phyloP scores from a whole-genome alignment of 176 grass and related monocot species.

The Oryza brachyantha region DNA sequence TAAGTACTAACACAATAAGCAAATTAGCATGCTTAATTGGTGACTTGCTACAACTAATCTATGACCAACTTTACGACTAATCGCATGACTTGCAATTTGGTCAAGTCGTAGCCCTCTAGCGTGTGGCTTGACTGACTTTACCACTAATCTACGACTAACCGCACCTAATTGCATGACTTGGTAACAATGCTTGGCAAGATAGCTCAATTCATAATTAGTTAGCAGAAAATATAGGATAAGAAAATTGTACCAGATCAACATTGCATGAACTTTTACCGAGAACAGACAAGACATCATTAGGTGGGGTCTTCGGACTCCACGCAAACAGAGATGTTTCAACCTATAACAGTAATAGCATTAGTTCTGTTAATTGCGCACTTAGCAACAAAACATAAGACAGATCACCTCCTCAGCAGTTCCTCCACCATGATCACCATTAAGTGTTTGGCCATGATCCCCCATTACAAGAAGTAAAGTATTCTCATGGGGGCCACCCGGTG shows the following conservation, averaged over 20 bases:
- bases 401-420: slow-evolving; percentile 91
- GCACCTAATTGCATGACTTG: too few relatives aligned
- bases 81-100: too few relatives aligned
- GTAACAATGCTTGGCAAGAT: too few relatives aligned
- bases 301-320: slow-evolving; percentile 65
- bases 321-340: slow-evolving; percentile 93
- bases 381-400: slow-evolving; percentile 26
- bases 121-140: too few relatives aligned
- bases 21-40: too few relatives aligned
- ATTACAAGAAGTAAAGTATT: slow-evolving; percentile 92
- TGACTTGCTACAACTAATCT: too few relatives aligned
- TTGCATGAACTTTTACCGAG: slow-evolving; percentile 62
- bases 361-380: slow-evolving; percentile 7
- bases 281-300: slow-evolving; percentile 62
- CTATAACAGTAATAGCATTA: slow-evolving; percentile 45
- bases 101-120: too few relatives aligned
- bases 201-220: slow-evolving; percentile 16
- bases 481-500: slow-evolving; percentile 69
- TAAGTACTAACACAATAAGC: too few relatives aligned
- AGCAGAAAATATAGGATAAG: slow-evolving; percentile 8
- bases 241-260: slow-evolving; percentile 63
- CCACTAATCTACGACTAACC: too few relatives aligned
- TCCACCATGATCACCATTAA: slow-evolving; percentile 97
- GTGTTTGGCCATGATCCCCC: slow-evolving; percentile 97
- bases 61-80: too few relatives aligned